phyloP scores from a whole-genome alignment of 1,284 basidiomycete species.

The Termitomyces sp. region DNA sequence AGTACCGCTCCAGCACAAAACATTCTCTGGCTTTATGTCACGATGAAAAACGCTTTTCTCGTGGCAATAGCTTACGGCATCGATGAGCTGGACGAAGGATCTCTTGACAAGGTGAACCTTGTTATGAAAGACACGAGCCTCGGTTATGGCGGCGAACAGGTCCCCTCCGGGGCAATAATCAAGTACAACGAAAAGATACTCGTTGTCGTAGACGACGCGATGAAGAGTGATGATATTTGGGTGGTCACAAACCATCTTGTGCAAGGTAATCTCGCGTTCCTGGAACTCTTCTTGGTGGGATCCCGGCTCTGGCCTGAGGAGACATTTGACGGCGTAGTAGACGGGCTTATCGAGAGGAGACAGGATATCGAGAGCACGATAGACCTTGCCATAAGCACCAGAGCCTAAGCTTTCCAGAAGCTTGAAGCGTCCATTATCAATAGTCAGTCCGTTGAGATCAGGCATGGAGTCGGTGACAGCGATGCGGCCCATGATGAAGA shows the following conservation, averaged over 20 bases:
- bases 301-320: slow-evolving; percentile 30
- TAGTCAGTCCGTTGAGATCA: slow-evolving; percentile 39
- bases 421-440: slow-evolving; percentile 55
- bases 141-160: slow-evolving; percentile 45
- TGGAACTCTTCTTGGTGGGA: slow-evolving; percentile 33
- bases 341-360: slow-evolving; percentile 31
- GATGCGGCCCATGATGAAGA: slow-evolving; percentile 32
- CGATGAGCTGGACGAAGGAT: slow-evolving; percentile 72
- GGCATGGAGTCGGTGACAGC: slow-evolving; percentile 39
- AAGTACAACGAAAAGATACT: slow-evolving; percentile 52
- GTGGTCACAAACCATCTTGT: slow-evolving; percentile 67
- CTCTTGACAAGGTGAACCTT: slow-evolving; percentile 56
- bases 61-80: slow-evolving; percentile 74
- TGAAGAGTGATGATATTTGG: slow-evolving; percentile 80
- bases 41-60: slow-evolving; percentile 75
- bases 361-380: slow-evolving; percentile 55
- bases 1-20: slow-evolving; percentile 62
- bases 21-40: slow-evolving; percentile 88
- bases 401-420: slow-evolving; percentile 66
- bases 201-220: slow-evolving; percentile 55
- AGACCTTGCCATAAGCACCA: slow-evolving; percentile 81
- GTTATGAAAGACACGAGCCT: slow-evolving; percentile 35
- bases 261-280: slow-evolving; percentile 47
- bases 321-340: slow-evolving; percentile 68
- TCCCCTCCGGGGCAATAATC: slow-evolving; percentile 59